These are phyloP conservation scores for Paecilomyces fulvus DNA, from an alignment of 2,329 filamentous ascomycete genomes.

Conservation along the genomic window DNA sequence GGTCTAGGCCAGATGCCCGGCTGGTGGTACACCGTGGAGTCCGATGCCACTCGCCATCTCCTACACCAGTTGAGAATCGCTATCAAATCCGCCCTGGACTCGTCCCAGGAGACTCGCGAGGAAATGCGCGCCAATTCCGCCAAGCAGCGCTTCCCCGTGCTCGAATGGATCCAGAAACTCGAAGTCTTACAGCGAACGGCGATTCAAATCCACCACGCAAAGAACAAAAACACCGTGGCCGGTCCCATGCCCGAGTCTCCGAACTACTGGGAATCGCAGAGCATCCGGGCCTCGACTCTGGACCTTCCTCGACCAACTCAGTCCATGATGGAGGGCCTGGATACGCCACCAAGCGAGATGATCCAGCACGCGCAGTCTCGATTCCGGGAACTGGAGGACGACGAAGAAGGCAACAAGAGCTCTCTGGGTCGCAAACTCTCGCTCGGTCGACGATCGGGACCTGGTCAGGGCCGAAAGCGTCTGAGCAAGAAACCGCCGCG, in stretches of 20 bases:
- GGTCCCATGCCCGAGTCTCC: not conserved
- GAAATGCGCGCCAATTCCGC: conserved; percentile 52
- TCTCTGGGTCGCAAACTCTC: conserved; percentile 7
- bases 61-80: conserved; percentile 26
- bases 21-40: conserved; percentile 57
- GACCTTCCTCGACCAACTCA: not conserved
- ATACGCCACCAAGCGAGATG: not conserved
- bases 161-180: conserved; percentile 37
- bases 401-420: not conserved
- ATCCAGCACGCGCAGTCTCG: not conserved
- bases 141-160: conserved; percentile 48
- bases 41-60: conserved; percentile 49
- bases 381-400: not conserved
- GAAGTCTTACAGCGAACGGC: conserved; percentile 48
- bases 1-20: conserved; percentile 55
- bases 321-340: not conserved
- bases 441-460: conserved; percentile 9
- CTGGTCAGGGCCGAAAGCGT: conserved; percentile 10
- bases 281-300: conserved; percentile 1
- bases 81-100: conserved; percentile 47
- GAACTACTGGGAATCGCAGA: conserved; percentile 8
- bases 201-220: conserved; percentile 44
- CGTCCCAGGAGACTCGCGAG: conserved; percentile 43
- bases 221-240: not conserved
- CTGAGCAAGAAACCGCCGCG: conserved; percentile 6